phyloP scores from a whole-genome alignment of 2,329 filamentous ascomycete species.

The Ophiostoma quercus region DNA sequence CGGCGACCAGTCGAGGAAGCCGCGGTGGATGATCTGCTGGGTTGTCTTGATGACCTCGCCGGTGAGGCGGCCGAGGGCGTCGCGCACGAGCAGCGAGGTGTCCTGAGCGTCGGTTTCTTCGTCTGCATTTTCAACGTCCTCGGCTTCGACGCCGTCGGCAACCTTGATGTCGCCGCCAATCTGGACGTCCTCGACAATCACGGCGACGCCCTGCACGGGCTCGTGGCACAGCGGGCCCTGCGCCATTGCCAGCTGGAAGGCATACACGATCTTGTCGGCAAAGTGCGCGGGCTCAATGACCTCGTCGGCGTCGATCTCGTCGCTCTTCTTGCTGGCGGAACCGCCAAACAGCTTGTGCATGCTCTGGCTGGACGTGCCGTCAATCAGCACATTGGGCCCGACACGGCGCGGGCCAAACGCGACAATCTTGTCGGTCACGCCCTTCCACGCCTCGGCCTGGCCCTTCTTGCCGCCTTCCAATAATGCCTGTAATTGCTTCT shows the following conservation, averaged over 20 bases:
- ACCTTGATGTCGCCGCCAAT: constrained; percentile 44
- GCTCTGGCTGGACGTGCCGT: constrained; percentile 66
- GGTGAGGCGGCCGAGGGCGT: constrained; percentile 73
- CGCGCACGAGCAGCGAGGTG: constrained; percentile 36
- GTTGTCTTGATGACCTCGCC: constrained; percentile 90
- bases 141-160: constrained; percentile 36
- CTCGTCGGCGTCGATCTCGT: constrained; percentile 40
- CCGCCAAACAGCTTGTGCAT: constrained; percentile 64
- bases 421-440: constrained; percentile 72
- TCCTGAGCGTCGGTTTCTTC: neutral
- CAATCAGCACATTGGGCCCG: constrained; percentile 85
- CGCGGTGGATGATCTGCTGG: constrained; percentile 74
- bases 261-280: constrained; percentile 84
- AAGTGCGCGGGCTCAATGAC: constrained; percentile 61
- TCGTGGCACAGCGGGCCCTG: constrained; percentile 91
- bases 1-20: constrained; percentile 92
- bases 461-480: constrained; percentile 46
- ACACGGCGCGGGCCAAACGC: constrained; percentile 81
- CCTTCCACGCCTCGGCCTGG: constrained; percentile 63
- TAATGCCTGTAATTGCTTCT: constrained; percentile 59
- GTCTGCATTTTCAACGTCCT: constrained; percentile 26
- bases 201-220: constrained; percentile 85
- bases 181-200: constrained; percentile 76
- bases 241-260: constrained; percentile 84
- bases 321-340: constrained; percentile 31